Evolutionary conservation across 768 basidiomycete species (phyloP), one percentile per base, ranked within the genome.

Genomic region (Amanita muscaria): DNA sequence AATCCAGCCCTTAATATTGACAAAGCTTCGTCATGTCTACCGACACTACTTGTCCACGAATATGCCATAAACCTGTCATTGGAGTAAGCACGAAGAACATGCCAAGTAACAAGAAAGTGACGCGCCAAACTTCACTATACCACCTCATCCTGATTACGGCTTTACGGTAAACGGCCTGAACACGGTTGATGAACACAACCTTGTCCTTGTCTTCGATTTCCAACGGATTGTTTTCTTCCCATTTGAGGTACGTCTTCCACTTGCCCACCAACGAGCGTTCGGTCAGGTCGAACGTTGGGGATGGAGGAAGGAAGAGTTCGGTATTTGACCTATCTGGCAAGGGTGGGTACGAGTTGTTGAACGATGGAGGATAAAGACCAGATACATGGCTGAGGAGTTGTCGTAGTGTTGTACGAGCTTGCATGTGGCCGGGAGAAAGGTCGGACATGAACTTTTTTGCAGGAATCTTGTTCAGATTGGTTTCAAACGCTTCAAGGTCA

Each of bases 371-470:
- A 52, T 79, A 79, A 10, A 96, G 66, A 1, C 74, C 68, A 8
- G 73, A 75, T 33, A 88, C 73, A 50, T 84, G 77, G 44, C 80
- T 76, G 22, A 76, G 67, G 15, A 99, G 69, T 55, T 91, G 85
- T 44, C 88, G 85, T 23, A 93, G 76, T 1, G 85, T 83, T 0
- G 87, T 83, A 11, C 92, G 82, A 0, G 96, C 94, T 56, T 94
- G 92, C 88, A 97, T 93, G 59, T 97, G 86, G 2, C 84, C 78
- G 5, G 91, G 88, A 2, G 88, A 87, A n/a, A 89, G 74, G 63
- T 97, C 93, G 44, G 79, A 72, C 68, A 97, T 80, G 64, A 97
- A 93, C 58, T 97, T 96, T 63, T 98, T 97, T 11, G 94, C 92
- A 25, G 92, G 94, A 49, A 90, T 84, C 61, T 83, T 83, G 65